Evolutionary conservation across 163 green algal species (phyloP).

Genomic region (Prototheca wickerhamii): DNA sequence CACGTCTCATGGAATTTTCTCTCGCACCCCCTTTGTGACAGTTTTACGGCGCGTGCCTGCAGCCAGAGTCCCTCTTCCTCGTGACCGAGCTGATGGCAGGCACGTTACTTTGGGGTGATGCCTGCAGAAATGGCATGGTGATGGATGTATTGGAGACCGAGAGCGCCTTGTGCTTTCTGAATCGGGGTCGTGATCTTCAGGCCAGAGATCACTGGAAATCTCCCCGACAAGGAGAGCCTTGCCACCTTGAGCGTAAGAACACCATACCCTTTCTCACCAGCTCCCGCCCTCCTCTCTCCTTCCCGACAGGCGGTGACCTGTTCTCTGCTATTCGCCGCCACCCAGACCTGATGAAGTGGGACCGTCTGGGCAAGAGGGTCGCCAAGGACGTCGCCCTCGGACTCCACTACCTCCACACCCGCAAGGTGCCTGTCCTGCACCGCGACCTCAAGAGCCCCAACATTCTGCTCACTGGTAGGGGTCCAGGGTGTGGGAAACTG

Average conservation of each 20-base stretch:
- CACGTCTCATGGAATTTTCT: no score
- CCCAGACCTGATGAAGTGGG: constrained; percentile 52
- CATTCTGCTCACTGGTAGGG: constrained; percentile 29
- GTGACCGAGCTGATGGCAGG: constrained; percentile 50
- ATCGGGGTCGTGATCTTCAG: no score
- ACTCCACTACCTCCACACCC: constrained; percentile 31
- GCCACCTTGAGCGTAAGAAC: no score
- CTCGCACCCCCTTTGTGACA: constrained; percentile 22
- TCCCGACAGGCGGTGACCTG: constrained; percentile 46
- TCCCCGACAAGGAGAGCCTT: no score
- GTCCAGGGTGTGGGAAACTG: no score
- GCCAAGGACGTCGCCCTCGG: constrained; percentile 56
- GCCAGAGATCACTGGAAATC: no score
- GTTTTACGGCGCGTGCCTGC: constrained; percentile 59
- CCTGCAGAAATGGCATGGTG: no score
- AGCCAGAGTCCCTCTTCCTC: constrained; percentile 49
- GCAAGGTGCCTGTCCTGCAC: constrained; percentile 65
- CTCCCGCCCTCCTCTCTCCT: background rate
- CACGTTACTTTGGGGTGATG: no score
- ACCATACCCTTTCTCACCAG: background rate
- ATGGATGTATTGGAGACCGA: no score
- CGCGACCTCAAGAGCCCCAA: constrained; percentile 68
- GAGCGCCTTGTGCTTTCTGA: no score
- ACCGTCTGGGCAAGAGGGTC: constrained; percentile 49
- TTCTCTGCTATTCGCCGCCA: constrained; percentile 56